Base-by-base conservation (phyloP, 495 filamentous ascomycete species). In the Penicillium samsonianum region DNA sequence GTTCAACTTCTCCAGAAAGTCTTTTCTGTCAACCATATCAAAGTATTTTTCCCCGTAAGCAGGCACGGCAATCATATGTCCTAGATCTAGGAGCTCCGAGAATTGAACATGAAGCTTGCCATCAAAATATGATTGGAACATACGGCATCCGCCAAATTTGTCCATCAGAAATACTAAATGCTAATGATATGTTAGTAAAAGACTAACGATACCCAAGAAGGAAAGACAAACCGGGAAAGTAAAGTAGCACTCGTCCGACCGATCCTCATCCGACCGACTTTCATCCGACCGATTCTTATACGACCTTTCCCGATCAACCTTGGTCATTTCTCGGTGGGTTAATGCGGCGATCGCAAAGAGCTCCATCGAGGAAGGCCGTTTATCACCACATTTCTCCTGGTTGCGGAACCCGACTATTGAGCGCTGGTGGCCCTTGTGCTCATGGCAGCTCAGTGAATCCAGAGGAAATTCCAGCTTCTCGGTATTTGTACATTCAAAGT, bases 301-400 rank as follows among this genome's bases (percentile, higher is more conserved):
- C 48, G 31, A 22, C 20, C 31, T 50, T 50, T 50, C 1, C 12
- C 17, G 20, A 40, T 50, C 22, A 38, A 40, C 33, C 12, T 5
- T 2, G 6, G 20, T 26, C 33, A 50, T 50, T 50, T 50, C 48
- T 37, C 17, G 0, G 33, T 26, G 33, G 33, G 33, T 50, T 50
- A 50, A 23, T 50, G 12, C 8, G 11, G 33, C 48, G 3, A 40
- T 23, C 20, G 20, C 48, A 50, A 37, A 50, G 48, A 50, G 33
- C 48, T 50, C 48, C 20, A 50, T 50, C 31, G 48, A 50, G 48
- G 33, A 50, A 38, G 48, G 48, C 14, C 48, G 31, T 50, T 50
- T 26, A 40, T 50, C 31, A 40, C 30, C 31, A 50, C 31, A 50
- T 50, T 38, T 50, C 19, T 50, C 48, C 20, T 22, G 19, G 19